Evolutionary conservation across 345 rosid genomes (phyloP).

Genomic region (Kernera saxatilis): DNA sequence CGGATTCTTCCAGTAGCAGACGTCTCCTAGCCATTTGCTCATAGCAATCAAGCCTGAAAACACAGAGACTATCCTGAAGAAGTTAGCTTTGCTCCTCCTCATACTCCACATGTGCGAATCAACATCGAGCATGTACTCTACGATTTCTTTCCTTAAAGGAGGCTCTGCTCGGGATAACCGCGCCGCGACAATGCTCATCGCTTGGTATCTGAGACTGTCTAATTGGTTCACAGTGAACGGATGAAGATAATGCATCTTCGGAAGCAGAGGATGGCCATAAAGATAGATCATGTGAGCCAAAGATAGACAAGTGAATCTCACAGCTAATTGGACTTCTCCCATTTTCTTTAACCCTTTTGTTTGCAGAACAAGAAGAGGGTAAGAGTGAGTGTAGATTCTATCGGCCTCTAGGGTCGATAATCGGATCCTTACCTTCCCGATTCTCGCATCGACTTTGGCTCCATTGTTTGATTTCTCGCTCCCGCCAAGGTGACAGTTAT

Average conservation of each 20-base stretch:
- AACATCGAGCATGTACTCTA: conserved; percentile 91
- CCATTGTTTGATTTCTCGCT: conserved; percentile 48
- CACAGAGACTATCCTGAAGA: conserved; percentile 72
- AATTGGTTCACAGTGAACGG: conserved; percentile 84
- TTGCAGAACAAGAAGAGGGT: conserved; percentile 71
- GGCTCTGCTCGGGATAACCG: conserved; percentile 78
- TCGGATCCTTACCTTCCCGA: conserved; percentile 76
- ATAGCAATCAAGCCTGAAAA: conserved; percentile 58
- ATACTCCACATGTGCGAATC: conserved; percentile 90
- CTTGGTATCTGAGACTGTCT: conserved; percentile 70
- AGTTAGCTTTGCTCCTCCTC: conserved; percentile 45
- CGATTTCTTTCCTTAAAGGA: conserved; percentile 75
- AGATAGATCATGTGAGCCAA: conserved; percentile 66
- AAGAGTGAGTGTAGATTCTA: conserved; percentile 67
- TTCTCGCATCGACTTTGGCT: conserved; percentile 53
- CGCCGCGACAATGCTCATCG: conserved; percentile 69
- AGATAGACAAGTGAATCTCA: conserved; percentile 72
- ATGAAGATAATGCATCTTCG: conserved; percentile 83
- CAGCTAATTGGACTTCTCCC: conserved; percentile 78
- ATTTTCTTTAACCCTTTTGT: conserved; percentile 74
- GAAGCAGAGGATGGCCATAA: conserved; percentile 69
- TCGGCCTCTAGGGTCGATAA: conserved; percentile 71
- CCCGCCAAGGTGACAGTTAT: conserved; percentile 74
- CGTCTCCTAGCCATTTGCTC: conserved; percentile 71
- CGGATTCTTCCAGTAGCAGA: conserved; percentile 75